Base-by-base conservation (phyloP, 208 protist genomes). In the Trypanosoma mega region DNA sequence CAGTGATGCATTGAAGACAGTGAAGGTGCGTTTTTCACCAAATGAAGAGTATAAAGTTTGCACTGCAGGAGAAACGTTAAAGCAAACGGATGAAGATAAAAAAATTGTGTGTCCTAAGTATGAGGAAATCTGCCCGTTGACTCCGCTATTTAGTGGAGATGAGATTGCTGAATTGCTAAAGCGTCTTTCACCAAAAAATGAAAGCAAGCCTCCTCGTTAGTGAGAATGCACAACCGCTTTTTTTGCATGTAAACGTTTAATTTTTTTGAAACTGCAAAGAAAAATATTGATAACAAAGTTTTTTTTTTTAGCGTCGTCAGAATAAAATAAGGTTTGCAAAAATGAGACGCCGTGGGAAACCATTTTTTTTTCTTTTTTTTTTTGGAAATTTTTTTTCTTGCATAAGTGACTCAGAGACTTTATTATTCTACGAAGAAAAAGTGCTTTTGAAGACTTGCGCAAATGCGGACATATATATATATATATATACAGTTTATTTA, bases 241-340 rank as follows among this genome's bases (percentile, higher is more conserved):
- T 16, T 46, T 24, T 6, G 29, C 26, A 39, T 56, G 39, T 14
- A 43, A 43, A 8, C 37, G 11, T 34, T 16, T 56, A 6, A 36
- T 44, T n/a, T 14, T n/a, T 26, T 39, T 39, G 8, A 39, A 12
- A 12, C 6, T 39, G 12, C 6, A 39, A 39, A 16, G 12, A 39
- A 39, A 16, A 39, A 39, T 16, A 16, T 16, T 43, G 33, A 43
- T 24, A 43, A 31, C 20, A 46, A 6, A 21, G 23, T 58, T n/a
- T 12, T 7, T 20, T 34, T 27, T 33, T 33, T 8, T 6, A 16
- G 43, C 36, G 52, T 58, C 52, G 36, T 58, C 36, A 46, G 36
- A 58, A 33, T n/a, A n/a, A n/a, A n/a, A n/a, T n/a, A n/a, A n/a
- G n/a, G n/a, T n/a, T n/a, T n/a, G n/a, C n/a, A n/a, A 27, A 20